Evolutionary conservation across 257 asterid species (phyloP), one percentile per base, ranked within the genome.

Genomic region (Nicotiana attenuata): DNA sequence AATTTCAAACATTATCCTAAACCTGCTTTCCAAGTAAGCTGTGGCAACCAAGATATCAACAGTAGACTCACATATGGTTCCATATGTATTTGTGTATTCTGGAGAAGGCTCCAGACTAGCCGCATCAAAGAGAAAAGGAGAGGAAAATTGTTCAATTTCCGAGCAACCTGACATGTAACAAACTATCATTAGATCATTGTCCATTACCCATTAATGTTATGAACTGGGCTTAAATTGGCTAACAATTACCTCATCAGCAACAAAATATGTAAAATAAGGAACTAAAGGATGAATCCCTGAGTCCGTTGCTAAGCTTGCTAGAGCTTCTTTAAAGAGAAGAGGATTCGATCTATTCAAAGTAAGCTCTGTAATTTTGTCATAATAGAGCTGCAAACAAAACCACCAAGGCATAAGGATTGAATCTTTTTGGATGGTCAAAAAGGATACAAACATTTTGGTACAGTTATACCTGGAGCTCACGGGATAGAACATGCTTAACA

Each of bases 201-300:
- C 78, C 52, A 76, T 60, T 55, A 66, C 28, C 20, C 75, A 45
- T 83, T 10, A 77, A 17, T 71, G n/a, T 63, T 50, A 67, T 63
- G 22, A 64, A 61, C 73, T 65, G 10, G 66, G 75, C 61, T 22
- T 26, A 47, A 65, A n/a, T 76, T 55, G 53, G 63, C 85, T 38
- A 26, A 71, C 26, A 60, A 71, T 84, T 87, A 96, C 99, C 99
- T 94, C 99, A 66, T 94, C 99, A 67, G 92, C 96, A 80, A 94
- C 90, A 83, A 94, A 96, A 89, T 88, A 90, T 75, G 99, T 92
- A 66, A 96, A 94, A 86, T 96, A 96, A 64, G 99, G 99, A 86
- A 96, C 98, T 85, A 96, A 85, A 64, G 98, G 98, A 87, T 96
- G 99, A 66, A 96, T 91, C 81, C 99, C 99, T 3, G 99, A 93